Evolutionary conservation across 2,329 filamentous ascomycete genomes (phyloP).

Genomic region (Hortaea werneckii): DNA sequence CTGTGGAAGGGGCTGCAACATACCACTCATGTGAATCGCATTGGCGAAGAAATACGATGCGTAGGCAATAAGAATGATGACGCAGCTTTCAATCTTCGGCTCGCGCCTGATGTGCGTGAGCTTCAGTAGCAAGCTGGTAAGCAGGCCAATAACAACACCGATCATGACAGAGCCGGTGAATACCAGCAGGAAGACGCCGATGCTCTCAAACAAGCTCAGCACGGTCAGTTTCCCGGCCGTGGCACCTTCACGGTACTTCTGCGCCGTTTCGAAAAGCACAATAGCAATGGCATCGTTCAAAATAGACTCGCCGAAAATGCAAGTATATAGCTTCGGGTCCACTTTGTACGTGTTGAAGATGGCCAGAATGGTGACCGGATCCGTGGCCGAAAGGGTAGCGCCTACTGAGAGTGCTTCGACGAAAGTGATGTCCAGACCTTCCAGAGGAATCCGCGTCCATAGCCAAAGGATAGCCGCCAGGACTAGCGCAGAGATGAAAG

Average conservation of each 20-base stretch:
- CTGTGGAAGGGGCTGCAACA: slow-evolving; percentile 24
- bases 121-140: slow-evolving; percentile 79
- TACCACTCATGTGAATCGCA: slow-evolving; percentile 90
- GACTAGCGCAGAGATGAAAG: slow-evolving; percentile 90
- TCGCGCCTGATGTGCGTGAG: slow-evolving; percentile 88
- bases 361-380: slow-evolving; percentile 92
- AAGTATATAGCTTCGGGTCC: slow-evolving; percentile 96
- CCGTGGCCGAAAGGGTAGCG: slow-evolving; percentile 90
- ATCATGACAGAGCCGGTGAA: slow-evolving; percentile 93
- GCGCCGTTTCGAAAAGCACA: slow-evolving; percentile 94
- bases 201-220: slow-evolving; percentile 77
- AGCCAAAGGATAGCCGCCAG: slow-evolving; percentile 80
- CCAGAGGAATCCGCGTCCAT: slow-evolving; percentile 78
- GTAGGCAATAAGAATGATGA: slow-evolving; percentile 89
- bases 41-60: slow-evolving; percentile 98
- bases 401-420: slow-evolving; percentile 95
- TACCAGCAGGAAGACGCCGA: slow-evolving; percentile 87
- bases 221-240: slow-evolving; percentile 61
- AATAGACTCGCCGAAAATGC: slow-evolving; percentile 98
- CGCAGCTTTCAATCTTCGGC: slow-evolving; percentile 92
- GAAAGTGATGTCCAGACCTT: slow-evolving; percentile 77
- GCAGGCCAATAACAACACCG: slow-evolving; percentile 76
- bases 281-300: slow-evolving; percentile 97
- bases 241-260: slow-evolving; percentile 73
- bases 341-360: slow-evolving; percentile 99